phyloP scores from a whole-genome alignment of 805 yeast genomes.

The Saturnispora sanitii region DNA sequence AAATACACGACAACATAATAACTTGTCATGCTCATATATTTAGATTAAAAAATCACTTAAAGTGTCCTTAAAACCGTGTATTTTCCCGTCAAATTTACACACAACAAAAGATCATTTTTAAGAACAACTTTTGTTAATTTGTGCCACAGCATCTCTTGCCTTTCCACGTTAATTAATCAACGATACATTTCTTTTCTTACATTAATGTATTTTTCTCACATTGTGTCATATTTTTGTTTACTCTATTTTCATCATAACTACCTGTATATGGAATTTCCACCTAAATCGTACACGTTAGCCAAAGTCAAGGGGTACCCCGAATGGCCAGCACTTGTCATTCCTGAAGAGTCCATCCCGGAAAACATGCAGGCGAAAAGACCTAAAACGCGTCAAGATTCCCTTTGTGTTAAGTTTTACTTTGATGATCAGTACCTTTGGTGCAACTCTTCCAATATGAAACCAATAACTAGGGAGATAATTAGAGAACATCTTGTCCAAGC shows the following conservation, averaged over 20 bases:
- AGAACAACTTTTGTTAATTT: too few species aligned
- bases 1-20: too few species aligned
- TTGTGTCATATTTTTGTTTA: neutral
- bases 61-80: too few species aligned
- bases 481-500: slow-evolving; percentile 21
- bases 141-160: too few species aligned
- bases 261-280: slow-evolving; percentile 1
- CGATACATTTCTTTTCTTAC: too few species aligned
- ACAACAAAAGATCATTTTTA: too few species aligned
- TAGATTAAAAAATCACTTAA: too few species aligned
- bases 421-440: slow-evolving; percentile 72
- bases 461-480: slow-evolving; percentile 34
- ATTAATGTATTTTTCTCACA: neutral
- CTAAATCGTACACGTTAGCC: slow-evolving; percentile 53
- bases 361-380: slow-evolving; percentile 43
- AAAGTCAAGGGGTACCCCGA: slow-evolving; percentile 82
- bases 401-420: slow-evolving; percentile 56
- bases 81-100: too few species aligned
- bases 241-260: neutral
- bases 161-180: too few species aligned
- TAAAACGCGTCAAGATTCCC: slow-evolving; percentile 26
- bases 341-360: slow-evolving; percentile 49
- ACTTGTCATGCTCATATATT: neutral
- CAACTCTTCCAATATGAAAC: slow-evolving; percentile 39
- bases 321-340: slow-evolving; percentile 84